A percentile compares a stretch with the other conserved stretches of the same genome.
Conservation (phyloP, 2,329 filamentous ascomycete species). For the Thelonectria olida region DNA sequence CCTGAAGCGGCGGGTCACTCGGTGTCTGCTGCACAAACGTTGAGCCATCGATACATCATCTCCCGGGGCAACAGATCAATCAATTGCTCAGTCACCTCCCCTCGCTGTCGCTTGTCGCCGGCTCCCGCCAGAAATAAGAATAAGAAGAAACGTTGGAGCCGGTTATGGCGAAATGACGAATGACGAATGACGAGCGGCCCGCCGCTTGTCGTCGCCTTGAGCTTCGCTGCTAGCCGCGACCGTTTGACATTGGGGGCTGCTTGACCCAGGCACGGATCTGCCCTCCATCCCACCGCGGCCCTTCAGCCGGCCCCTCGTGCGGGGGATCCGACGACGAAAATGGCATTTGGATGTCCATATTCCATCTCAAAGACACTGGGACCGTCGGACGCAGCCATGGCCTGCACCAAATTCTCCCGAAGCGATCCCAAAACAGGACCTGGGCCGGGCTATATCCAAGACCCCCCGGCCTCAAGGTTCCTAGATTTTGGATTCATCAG, state of each 20-base stretch:
- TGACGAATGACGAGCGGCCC: constrained; percentile 1
- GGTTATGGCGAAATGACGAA: neutral
- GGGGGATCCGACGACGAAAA: constrained; percentile 34
- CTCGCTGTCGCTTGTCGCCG: constrained; percentile 6
- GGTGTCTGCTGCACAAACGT: neutral
- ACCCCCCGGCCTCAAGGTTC: constrained; percentile 27
- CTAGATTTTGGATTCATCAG: constrained; percentile 20
- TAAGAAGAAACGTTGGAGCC: neutral
- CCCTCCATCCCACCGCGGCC: constrained; percentile 12
- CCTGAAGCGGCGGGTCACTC: constrained; percentile 20
- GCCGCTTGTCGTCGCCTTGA: constrained; percentile 1
- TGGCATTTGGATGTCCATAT: constrained; percentile 28
- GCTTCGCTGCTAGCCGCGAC: neutral
- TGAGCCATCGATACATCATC: neutral
- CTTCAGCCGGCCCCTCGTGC: constrained; percentile 26
- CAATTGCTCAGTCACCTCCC: constrained; percentile 2
- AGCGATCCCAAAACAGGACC: constrained; percentile 36
- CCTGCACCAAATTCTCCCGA: constrained; percentile 29
- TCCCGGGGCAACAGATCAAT: constrained; percentile 1
- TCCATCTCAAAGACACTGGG: constrained; percentile 16
- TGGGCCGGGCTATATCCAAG: constrained; percentile 13
- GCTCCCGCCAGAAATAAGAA: neutral
- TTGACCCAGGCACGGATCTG: constrained; percentile 18
- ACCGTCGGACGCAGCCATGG: constrained; percentile 25
- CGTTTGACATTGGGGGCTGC: constrained; percentile 5